Percentiles rank a stretch among this genome's conserved stretches.
phyloP scores from a whole-genome alignment of 2,329 filamentous ascomycete species.

The Daldinia sp. region DNA sequence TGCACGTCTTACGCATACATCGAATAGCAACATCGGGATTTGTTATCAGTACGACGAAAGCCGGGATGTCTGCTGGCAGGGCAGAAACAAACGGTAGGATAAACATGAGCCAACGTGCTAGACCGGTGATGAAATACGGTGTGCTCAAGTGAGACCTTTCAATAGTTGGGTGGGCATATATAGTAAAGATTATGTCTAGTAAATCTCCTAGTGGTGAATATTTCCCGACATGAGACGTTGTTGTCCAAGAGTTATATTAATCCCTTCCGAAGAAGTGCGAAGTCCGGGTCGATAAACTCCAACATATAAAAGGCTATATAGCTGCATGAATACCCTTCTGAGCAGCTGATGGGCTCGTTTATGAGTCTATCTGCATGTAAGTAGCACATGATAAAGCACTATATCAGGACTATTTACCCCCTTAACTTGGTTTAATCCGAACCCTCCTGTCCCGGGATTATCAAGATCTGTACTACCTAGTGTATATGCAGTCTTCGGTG shows the following conservation, averaged over 20 bases:
- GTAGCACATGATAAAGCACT: not conserved
- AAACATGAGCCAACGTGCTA: conserved; percentile 7
- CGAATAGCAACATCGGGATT: conserved; percentile 29
- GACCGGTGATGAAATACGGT: conserved; percentile 12
- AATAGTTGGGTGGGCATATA: conserved; percentile 23
- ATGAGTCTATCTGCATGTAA: not conserved
- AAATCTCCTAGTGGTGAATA: conserved; percentile 40
- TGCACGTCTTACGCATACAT: conserved; percentile 36
- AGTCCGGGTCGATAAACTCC: not conserved
- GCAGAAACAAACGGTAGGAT: not conserved
- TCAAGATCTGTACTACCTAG: not conserved
- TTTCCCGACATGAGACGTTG: conserved; percentile 29
- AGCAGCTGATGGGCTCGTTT: not conserved
- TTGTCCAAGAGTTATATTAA: conserved; percentile 10
- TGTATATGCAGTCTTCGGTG: not conserved
- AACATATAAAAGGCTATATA: not conserved
- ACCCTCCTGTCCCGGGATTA: not conserved
- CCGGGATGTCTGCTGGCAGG: not conserved
- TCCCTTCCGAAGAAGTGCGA: conserved; percentile 1
- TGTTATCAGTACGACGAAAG: conserved; percentile 17
- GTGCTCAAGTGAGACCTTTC: conserved; percentile 11
- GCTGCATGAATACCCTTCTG: not conserved
- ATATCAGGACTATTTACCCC: not conserved
- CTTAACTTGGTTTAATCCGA: not conserved
- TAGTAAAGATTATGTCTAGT: conserved; percentile 13